These are phyloP conservation scores for Neopestalotiopsis clavispora DNA, from an alignment of 2,329 filamentous ascomycete genomes.

Conservation along the genomic window DNA sequence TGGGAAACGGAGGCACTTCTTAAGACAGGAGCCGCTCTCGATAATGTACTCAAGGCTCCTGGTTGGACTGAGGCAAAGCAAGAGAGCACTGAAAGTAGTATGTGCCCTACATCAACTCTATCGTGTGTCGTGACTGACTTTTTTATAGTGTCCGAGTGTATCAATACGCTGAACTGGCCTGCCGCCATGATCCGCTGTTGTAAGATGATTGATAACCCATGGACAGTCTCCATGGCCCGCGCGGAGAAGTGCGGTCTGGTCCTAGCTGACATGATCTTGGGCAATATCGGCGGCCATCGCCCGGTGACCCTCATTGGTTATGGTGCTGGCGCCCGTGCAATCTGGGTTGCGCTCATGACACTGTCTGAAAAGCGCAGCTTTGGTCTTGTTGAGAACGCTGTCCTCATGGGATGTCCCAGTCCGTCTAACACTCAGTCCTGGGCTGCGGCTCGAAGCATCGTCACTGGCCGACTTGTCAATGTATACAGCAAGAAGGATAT, in stretches of 20 bases:
- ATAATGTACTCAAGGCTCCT: slow-evolving; percentile 75
- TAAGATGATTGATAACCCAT: slow-evolving; percentile 81
- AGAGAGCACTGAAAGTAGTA: slow-evolving; percentile 55
- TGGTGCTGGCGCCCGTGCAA: slow-evolving; percentile 79
- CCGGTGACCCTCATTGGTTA: slow-evolving; percentile 83
- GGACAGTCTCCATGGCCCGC: slow-evolving; percentile 75
- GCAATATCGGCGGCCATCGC: slow-evolving; percentile 80
- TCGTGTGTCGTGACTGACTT: not conserved
- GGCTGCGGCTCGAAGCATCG: slow-evolving; percentile 78
- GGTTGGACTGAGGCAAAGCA: slow-evolving; percentile 76
- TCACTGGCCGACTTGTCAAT: slow-evolving; percentile 85
- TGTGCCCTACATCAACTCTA: not conserved
- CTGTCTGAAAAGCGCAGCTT: slow-evolving; percentile 81
- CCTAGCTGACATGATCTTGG: slow-evolving; percentile 82
- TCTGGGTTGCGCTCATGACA: slow-evolving; percentile 79
- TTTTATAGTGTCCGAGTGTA: not conserved
- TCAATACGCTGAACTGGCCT: slow-evolving; percentile 56
- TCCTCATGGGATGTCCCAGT: slow-evolving; percentile 82
- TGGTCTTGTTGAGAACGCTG: slow-evolving; percentile 81
- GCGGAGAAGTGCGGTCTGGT: slow-evolving; percentile 73
- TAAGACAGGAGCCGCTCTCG: slow-evolving; percentile 79
- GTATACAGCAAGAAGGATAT: slow-evolving; percentile 89
- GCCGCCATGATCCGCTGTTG: slow-evolving; percentile 68
- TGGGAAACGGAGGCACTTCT: slow-evolving; percentile 82
- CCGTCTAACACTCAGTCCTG: slow-evolving; percentile 76